phyloP scores from a whole-genome alignment of 768 basidiomycete genomes.

The Lyophyllum semitale region DNA sequence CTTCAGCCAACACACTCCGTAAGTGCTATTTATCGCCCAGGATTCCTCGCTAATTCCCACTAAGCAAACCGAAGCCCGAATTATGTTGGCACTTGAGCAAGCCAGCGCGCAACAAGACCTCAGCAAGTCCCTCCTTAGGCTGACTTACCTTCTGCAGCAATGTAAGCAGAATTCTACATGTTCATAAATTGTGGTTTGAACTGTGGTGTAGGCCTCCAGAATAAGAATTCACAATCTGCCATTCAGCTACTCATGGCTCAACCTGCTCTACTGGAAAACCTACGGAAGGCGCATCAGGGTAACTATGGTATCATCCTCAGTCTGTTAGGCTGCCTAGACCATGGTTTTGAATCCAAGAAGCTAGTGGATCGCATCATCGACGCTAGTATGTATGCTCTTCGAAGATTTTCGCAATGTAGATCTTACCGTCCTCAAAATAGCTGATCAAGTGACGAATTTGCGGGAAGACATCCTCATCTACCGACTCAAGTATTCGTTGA shows the following conservation, averaged over 20 bases:
- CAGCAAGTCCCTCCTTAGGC: slow-evolving; percentile 70
- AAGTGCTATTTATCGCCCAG: background rate
- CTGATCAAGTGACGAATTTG: slow-evolving; percentile 89
- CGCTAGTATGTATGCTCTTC: slow-evolving; percentile 42
- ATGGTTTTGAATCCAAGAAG: slow-evolving; percentile 82
- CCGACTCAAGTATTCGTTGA: slow-evolving; percentile 84
- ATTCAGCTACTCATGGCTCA: slow-evolving; percentile 84
- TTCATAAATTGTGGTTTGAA: background rate
- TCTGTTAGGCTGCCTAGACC: slow-evolving; percentile 89
- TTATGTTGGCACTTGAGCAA: slow-evolving; percentile 69
- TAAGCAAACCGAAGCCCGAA: slow-evolving; percentile 56
- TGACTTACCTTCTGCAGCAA: slow-evolving; percentile 83
- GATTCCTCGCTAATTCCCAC: slow-evolving; percentile 7
- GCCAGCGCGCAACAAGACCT: slow-evolving; percentile 80
- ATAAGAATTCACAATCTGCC: slow-evolving; percentile 71
- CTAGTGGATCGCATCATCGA: slow-evolving; percentile 92
- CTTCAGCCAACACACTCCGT: slow-evolving; percentile 26
- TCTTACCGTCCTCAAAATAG: slow-evolving; percentile 36
- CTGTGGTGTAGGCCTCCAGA: slow-evolving; percentile 55
- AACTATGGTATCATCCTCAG: slow-evolving; percentile 91
- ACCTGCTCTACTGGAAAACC: slow-evolving; percentile 77
- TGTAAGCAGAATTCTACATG: slow-evolving; percentile 40
- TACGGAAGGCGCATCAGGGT: slow-evolving; percentile 89
- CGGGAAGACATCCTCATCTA: slow-evolving; percentile 86
- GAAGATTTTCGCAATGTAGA: background rate